A percentile compares a stretch with the other conserved stretches of the same genome.
Evolutionary conservation across 1,284 basidiomycete genomes (phyloP).

Genomic region (Cystobasidium sp.): DNA sequence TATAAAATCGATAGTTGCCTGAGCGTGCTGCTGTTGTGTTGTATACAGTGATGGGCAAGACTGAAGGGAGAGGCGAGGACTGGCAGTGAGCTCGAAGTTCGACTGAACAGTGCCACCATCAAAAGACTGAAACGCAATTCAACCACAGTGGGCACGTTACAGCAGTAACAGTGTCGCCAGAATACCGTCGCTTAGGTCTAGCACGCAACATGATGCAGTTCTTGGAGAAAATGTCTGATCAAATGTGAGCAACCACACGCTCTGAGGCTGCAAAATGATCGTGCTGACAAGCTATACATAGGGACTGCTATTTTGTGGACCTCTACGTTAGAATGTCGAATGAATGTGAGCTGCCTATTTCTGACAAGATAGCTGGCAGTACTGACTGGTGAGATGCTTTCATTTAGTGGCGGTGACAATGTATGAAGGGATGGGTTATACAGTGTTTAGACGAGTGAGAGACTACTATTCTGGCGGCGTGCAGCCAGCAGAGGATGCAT

Average conservation of each 20-base stretch:
- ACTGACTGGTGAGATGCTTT: not conserved
- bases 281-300: constrained; percentile 59
- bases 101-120: constrained; percentile 46
- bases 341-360: constrained; percentile 45
- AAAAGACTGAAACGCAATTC: not conserved
- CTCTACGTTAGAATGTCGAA: constrained; percentile 86
- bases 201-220: constrained; percentile 79
- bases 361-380: not conserved
- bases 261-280: constrained; percentile 44
- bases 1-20: not conserved
- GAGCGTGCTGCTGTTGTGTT: not conserved
- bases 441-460: constrained; percentile 78
- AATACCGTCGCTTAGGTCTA: constrained; percentile 81
- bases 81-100: constrained; percentile 65
- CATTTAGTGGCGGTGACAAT: constrained; percentile 70
- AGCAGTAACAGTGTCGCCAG: constrained; percentile 85
- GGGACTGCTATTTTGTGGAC: constrained; percentile 79
- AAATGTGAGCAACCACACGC: constrained; percentile 52
- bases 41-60: constrained; percentile 76
- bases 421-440: constrained; percentile 86
- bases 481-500: constrained; percentile 81
- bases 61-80: constrained; percentile 71
- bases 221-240: constrained; percentile 79
- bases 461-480: constrained; percentile 84
- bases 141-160: constrained; percentile 73